These are phyloP conservation scores for Podospora didyma DNA, from an alignment of 495 filamentous ascomycete species.

Conservation along the genomic window DNA sequence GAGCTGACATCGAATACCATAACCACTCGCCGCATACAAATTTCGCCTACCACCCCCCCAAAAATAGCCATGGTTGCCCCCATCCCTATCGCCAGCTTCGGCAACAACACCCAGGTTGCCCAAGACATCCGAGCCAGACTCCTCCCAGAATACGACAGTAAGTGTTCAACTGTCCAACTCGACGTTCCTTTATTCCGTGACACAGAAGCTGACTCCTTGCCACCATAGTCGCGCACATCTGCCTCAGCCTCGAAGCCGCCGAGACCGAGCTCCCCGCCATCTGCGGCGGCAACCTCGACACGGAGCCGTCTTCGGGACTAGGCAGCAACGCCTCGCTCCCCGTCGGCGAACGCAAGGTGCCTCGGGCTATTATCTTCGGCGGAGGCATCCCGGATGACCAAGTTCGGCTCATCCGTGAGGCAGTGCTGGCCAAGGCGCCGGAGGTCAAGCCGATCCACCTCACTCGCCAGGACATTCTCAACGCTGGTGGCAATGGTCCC, in stretches of 20 bases:
- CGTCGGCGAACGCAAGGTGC: slow-evolving; percentile 14
- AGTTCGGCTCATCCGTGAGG: slow-evolving; percentile 10
- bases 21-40: too few species aligned
- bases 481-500: slow-evolving; percentile 16
- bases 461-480: slow-evolving; percentile 18
- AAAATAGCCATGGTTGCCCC: slow-evolving; percentile 8
- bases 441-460: slow-evolving; percentile 15
- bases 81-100: slow-evolving; percentile 25
- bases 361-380: slow-evolving; percentile 26
- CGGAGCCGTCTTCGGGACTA: slow-evolving; percentile 8
- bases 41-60: not conserved
- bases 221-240: slow-evolving; percentile 24
- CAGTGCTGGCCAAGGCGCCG: slow-evolving; percentile 12
- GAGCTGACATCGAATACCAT: too few species aligned
- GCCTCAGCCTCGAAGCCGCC: slow-evolving; percentile 14
- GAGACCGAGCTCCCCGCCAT: slow-evolving; percentile 22
- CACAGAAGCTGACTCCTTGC: not conserved
- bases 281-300: slow-evolving; percentile 12
- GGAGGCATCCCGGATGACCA: slow-evolving; percentile 22
- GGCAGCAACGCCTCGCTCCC: slow-evolving; percentile 21
- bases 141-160: slow-evolving; percentile 29
- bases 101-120: slow-evolving; percentile 22
- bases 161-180: too few species aligned
- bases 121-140: slow-evolving; percentile 16
- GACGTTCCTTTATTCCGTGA: too few species aligned